Conservation (phyloP, 345 rosid species). For the Salix exigua region DNA sequence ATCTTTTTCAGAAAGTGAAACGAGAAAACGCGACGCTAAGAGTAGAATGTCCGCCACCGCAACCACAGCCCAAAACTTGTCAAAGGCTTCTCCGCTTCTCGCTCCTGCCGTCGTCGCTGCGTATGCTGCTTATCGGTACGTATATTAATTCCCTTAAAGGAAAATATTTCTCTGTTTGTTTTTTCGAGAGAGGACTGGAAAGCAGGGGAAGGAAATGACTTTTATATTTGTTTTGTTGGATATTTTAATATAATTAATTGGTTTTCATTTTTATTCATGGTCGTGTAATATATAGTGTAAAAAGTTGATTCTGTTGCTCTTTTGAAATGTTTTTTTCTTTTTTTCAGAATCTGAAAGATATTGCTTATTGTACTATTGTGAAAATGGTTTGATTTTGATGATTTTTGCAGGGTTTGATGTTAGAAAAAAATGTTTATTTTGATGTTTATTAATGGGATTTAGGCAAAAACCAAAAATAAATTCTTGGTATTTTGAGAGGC, state of each 20-base stretch:
- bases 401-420: background rate
- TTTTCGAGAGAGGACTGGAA: background rate
- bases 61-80: background rate
- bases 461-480: background rate
- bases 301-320: background rate
- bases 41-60: conserved; percentile 8
- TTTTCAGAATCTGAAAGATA: background rate
- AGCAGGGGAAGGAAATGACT: background rate
- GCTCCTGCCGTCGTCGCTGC: background rate
- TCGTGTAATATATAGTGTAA: no score
- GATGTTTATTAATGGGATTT: background rate
- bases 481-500: background rate
- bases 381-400: background rate
- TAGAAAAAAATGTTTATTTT: background rate
- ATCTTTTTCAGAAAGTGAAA: background rate
- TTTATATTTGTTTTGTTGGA: no score
- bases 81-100: background rate
- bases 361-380: background rate
- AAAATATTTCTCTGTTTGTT: background rate
- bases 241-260: no score
- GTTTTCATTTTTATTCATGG: no score
- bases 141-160: background rate
- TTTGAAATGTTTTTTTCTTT: no score
- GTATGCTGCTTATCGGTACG: conserved; percentile 6
- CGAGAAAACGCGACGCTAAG: background rate